Conservation (phyloP, 148 eudicot genomes). For the Vaccinium macrocarpon region DNA sequence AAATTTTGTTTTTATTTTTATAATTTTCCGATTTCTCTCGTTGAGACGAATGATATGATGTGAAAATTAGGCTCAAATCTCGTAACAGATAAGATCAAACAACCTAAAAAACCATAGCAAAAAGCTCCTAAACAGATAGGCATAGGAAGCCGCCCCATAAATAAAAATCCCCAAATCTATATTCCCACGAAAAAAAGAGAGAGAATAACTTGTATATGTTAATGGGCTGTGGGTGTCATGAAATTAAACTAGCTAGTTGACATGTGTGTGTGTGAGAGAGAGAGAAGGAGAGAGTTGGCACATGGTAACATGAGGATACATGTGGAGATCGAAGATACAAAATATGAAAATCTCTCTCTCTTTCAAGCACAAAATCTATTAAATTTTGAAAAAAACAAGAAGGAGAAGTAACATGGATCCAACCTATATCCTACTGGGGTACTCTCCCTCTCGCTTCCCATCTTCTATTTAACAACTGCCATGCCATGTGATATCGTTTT, state of each 20-base stretch:
- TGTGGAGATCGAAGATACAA: background rate
- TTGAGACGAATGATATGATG: too few relatives aligned
- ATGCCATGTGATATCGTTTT: background rate
- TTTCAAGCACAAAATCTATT: background rate
- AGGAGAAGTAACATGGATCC: constrained; percentile 15
- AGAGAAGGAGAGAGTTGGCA: constrained; percentile 1
- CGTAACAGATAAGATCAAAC: too few relatives aligned
- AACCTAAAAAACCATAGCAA: too few relatives aligned
- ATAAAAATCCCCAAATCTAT: background rate
- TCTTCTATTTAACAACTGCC: background rate
- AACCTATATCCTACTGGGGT: background rate
- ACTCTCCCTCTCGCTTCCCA: background rate
- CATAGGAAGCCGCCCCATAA: too few relatives aligned
- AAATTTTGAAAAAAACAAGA: background rate
- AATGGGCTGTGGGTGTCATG: background rate
- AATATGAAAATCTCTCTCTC: background rate
- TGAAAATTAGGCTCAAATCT: too few relatives aligned
- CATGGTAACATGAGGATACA: constrained; percentile 13
- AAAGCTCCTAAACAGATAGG: too few relatives aligned
- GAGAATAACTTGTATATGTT: background rate
- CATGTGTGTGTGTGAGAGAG: background rate
- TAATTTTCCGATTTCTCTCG: too few relatives aligned
- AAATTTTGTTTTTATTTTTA: too few relatives aligned
- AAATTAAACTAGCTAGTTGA: constrained; percentile 2
- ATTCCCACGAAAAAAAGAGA: background rate